Evolutionary conservation across 805 yeast genomes (phyloP), one percentile per base, ranked within the genome.

Genomic region (Metschnikowia shivogae): DNA sequence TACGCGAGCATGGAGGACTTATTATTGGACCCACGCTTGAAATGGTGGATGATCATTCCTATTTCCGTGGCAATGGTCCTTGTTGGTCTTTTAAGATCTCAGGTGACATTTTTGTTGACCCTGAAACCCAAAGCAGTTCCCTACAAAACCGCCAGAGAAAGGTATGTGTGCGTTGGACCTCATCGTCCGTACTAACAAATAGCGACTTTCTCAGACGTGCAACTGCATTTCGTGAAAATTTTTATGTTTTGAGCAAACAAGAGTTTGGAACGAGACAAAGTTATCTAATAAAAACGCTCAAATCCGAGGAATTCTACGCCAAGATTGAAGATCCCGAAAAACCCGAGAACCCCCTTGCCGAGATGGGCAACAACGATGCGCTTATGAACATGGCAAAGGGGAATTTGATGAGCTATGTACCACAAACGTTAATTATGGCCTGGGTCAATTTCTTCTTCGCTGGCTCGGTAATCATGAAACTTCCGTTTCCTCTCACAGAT

Each of bases 391-490:
- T 87, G 83, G 77, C 89, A 47, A 89, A 89, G 60, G 83, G 84
- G 7, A 90, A 89, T 60, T 68, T 89, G 52, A 83, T 90, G 59
- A 87, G 81, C 64, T 87, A 83, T 61, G 78, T 89, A 14, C 97
- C 98, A 1, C 98, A 93, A 67, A 88, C 97, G 0, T 63, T 90
- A 33, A 85, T 90, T 52, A 90, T 93, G 97, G 89, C 89, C 59
- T 93, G 97, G 96, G 92, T 92, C 49, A 88, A 87, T 59, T 86
- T 82, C 58, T 90, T 92, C 68, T 93, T 89, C 64, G 88, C 92
- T 11, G 97, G 97, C 0, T 89, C 89, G 52, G 82, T 90, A 12
- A 78, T 89, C 39, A 86, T 71, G 75, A 70, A 67, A 52, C 71
- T 93, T 43, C 99, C 99, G 13, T 93, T 93, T 68, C 95, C 96